Conservation (phyloP, 2,329 filamentous ascomycete genomes). For the Aspergillus sp. region DNA sequence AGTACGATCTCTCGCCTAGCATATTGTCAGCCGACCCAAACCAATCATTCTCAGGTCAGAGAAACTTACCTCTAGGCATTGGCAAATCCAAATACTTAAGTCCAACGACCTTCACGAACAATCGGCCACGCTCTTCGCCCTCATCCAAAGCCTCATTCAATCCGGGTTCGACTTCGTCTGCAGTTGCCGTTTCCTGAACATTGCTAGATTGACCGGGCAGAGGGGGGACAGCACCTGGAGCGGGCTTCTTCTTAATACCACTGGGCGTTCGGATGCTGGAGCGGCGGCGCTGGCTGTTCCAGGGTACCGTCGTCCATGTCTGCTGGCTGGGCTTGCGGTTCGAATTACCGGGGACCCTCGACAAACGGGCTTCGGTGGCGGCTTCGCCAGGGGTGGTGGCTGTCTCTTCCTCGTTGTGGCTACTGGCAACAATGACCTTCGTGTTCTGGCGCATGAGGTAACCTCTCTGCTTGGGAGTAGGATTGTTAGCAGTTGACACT, state of each 20-base stretch:
- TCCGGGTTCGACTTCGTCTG: conserved; percentile 62
- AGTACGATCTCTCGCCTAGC: conserved; percentile 80
- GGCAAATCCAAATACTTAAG: conserved; percentile 93
- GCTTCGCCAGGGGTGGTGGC: conserved; percentile 21
- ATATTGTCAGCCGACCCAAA: background rate
- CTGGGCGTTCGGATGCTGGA: conserved; percentile 55
- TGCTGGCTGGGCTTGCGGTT: conserved; percentile 76
- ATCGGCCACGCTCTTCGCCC: conserved; percentile 74
- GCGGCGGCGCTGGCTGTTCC: conserved; percentile 74
- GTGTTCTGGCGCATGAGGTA: conserved; percentile 99
- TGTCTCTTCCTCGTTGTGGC: conserved; percentile 54
- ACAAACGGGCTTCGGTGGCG: conserved; percentile 33
- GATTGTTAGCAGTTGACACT: conserved; percentile 56
- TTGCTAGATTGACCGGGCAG: conserved; percentile 84
- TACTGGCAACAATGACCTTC: conserved; percentile 89
- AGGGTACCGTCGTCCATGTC: conserved; percentile 94
- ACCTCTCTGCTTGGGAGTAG: conserved; percentile 70
- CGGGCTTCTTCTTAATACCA: conserved; percentile 54
- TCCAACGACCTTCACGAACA: conserved; percentile 98
- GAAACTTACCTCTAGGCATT: conserved; percentile 70
- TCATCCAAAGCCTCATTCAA: conserved; percentile 61
- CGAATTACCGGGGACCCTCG: conserved; percentile 60
- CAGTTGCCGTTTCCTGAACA: conserved; percentile 55
- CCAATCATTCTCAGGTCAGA: background rate
- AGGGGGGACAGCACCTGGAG: conserved; percentile 65